Conservation (phyloP, 495 filamentous ascomycete genomes). For the Schizothecium vesticola region DNA sequence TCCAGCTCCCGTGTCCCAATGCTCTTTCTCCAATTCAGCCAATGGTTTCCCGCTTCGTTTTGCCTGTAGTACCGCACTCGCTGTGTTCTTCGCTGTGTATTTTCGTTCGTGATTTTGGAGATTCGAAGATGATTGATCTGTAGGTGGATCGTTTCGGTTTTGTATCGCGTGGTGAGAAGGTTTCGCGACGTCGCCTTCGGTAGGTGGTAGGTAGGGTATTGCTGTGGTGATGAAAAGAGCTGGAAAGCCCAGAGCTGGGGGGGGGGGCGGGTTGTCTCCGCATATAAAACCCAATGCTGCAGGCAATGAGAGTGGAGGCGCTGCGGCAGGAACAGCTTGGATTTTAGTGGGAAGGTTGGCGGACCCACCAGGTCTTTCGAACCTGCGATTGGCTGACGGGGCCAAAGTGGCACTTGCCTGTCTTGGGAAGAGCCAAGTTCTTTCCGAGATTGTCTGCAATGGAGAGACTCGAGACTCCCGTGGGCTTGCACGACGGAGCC, state of each 20-base stretch:
- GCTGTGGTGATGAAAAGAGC: constrained; percentile 23
- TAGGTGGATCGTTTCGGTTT: not conserved
- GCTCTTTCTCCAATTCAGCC: constrained; percentile 3
- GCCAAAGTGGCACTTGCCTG: not conserved
- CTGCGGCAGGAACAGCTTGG: constrained; percentile 28
- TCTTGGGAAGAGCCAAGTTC: not conserved
- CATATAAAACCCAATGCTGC: constrained; percentile 32
- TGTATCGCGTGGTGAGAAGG: not conserved
- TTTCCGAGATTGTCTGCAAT: constrained; percentile 6
- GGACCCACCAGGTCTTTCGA: not conserved
- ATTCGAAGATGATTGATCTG: not conserved
- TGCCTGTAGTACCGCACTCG: not conserved
- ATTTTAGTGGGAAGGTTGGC: constrained; percentile 10
- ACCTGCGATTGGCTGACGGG: constrained; percentile 1
- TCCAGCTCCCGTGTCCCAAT: not conserved
- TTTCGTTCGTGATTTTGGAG: not conserved
- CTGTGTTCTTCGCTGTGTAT: not conserved
- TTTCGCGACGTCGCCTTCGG: not conserved
- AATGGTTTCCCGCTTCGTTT: not conserved
- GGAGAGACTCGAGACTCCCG: constrained; percentile 6
- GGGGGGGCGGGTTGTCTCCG: constrained; percentile 15
- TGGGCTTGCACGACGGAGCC: not conserved
- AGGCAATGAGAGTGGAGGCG: constrained; percentile 1
- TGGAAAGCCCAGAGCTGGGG: constrained; percentile 6
- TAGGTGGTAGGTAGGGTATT: constrained; percentile 12